phyloP scores from a whole-genome alignment of 257 asterid species.

The Ajuga chamaepitys region DNA sequence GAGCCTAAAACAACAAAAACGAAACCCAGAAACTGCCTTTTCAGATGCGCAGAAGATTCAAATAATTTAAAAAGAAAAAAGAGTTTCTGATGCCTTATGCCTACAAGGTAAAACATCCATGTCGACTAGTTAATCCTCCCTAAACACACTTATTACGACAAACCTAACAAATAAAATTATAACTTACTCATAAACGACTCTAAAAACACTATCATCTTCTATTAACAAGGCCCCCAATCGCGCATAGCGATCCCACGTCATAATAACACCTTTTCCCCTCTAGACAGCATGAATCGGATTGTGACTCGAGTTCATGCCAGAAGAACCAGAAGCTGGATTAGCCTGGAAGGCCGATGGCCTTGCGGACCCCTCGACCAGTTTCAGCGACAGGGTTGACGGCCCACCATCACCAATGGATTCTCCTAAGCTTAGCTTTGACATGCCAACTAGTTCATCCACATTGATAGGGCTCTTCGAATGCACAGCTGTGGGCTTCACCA shows the following conservation, averaged over 20 bases:
- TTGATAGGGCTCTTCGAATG: conserved; percentile 80
- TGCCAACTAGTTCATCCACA: conserved; percentile 82
- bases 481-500: conserved; percentile 90
- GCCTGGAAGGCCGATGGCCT: conserved; percentile 98
- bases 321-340: conserved; percentile 48
- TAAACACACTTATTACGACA: conserved; percentile 33
- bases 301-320: conserved; percentile 62
- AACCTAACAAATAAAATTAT: conserved; percentile 22
- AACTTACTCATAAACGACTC: conserved; percentile 22
- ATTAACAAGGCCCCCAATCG: conserved; percentile 31
- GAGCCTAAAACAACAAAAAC: not conserved
- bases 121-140: conserved; percentile 21
- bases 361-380: conserved; percentile 65
- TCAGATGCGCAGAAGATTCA: conserved; percentile 13
- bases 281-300: conserved; percentile 76
- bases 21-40: too few relatives aligned
- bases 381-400: conserved; percentile 55
- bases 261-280: not conserved
- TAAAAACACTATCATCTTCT: conserved; percentile 31
- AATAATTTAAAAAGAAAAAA: conserved; percentile 10
- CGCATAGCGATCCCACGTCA: conserved; percentile 13
- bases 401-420: conserved; percentile 56
- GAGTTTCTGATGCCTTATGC: conserved; percentile 5
- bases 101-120: conserved; percentile 21
- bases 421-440: conserved; percentile 85